Percentiles rank a stretch among this genome's conserved stretches.
phyloP scores from a whole-genome alignment of 1,139 yeast genomes.

The Pichia terricola region DNA sequence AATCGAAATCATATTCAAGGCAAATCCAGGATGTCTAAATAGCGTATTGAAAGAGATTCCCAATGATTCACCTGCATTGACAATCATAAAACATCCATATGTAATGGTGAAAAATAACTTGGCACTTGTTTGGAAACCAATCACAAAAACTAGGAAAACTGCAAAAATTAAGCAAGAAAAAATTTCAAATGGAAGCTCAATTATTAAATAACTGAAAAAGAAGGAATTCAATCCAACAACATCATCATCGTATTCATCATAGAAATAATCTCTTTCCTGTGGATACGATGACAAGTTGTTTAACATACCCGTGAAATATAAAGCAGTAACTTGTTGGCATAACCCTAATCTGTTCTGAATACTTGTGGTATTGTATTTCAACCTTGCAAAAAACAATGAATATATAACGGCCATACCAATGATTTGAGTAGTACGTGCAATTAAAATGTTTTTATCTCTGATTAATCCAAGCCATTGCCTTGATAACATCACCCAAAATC shows the following conservation, averaged over 20 bases:
- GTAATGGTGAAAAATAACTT: conserved; percentile 60
- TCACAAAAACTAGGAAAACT: conserved; percentile 53
- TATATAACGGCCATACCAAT: conserved; percentile 56
- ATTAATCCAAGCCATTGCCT: conserved; percentile 44
- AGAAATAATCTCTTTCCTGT: conserved; percentile 61
- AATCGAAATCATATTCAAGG: conserved; percentile 59
- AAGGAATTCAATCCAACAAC: conserved; percentile 63
- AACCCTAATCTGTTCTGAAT: conserved; percentile 63
- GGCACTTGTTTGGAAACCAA: conserved; percentile 66
- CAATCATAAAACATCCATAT: conserved; percentile 43
- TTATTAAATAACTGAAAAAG: conserved; percentile 50
- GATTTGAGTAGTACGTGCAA: conserved; percentile 62
- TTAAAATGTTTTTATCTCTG: conserved; percentile 52
- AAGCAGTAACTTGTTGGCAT: conserved; percentile 61
- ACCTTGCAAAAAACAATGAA: conserved; percentile 64
- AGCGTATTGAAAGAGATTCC: conserved; percentile 74
- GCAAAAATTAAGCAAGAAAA: conserved; percentile 51
- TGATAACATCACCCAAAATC: conserved; percentile 33
- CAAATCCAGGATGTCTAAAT: conserved; percentile 69
- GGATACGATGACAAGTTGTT: conserved; percentile 73
- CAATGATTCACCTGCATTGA: conserved; percentile 73
- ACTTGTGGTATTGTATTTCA: conserved; percentile 49
- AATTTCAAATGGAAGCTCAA: conserved; percentile 70
- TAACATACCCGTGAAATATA: conserved; percentile 73
- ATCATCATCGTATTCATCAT: conserved; percentile 69